Conservation (phyloP, 108 stramenopile genomes). For the Cyclotella kingstonii region DNA sequence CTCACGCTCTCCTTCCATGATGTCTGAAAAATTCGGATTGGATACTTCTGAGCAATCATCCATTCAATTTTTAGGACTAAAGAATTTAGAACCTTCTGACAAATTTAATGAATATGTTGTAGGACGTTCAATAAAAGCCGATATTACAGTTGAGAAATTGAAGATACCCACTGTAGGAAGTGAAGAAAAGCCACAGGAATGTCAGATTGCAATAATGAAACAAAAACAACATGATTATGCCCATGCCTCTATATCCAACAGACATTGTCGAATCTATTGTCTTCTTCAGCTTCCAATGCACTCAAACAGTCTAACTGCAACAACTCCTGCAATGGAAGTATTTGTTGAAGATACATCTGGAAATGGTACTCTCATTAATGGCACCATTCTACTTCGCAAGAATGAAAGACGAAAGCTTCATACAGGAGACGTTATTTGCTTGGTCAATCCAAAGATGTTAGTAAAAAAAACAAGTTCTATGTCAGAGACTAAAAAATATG, state of each 20-base stretch:
- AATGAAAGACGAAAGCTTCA: constrained; percentile 83
- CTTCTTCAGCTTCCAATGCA: constrained; percentile 21
- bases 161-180: not conserved
- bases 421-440: constrained; percentile 90
- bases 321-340: constrained; percentile 58
- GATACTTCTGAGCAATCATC: not conserved
- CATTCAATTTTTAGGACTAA: constrained; percentile 39
- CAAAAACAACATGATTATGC: constrained; percentile 53
- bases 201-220: constrained; percentile 26
- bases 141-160: constrained; percentile 28
- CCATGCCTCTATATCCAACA: constrained; percentile 72
- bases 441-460: constrained; percentile 77
- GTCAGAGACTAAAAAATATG: constrained; percentile 34
- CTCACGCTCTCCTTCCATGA: constrained; percentile 13
- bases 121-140: constrained; percentile 6
- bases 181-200: constrained; percentile 9
- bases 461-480: constrained; percentile 45
- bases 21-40: constrained; percentile 4
- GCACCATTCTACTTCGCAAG: constrained; percentile 54
- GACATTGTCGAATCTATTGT: constrained; percentile 76
- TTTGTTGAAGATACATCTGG: constrained; percentile 88
- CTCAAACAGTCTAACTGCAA: not conserved
- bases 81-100: constrained; percentile 42
- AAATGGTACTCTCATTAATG: constrained; percentile 91
- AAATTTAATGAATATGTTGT: constrained; percentile 1